Evolutionary conservation across 2,329 filamentous ascomycete species (phyloP), one percentile per base, ranked within the genome.

Genomic region (Eurotiales sp.): DNA sequence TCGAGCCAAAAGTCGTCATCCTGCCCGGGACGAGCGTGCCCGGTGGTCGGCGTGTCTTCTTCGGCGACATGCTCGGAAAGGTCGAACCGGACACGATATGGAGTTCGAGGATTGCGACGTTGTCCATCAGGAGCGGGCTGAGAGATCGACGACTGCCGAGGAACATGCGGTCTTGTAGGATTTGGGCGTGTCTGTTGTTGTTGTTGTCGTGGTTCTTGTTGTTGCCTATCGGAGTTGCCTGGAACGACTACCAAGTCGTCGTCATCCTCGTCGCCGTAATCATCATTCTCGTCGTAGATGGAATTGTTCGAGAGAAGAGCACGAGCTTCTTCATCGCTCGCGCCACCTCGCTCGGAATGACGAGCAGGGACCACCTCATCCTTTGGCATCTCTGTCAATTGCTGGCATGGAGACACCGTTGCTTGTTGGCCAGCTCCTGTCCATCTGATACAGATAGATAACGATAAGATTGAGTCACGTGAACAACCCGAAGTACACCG

Each of bases 71-170:
- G 62, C 19, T 67, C 55, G 52, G 62, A 59, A 19, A 44, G 65
- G 61, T 85, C 82, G 69, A 90, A 90, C 56, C 84, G 84, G 30
- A 90, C 87, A 29, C 85, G 78, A 65, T 85, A 83, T 7, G 81
- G 79, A 2, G 83, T 87, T 51, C 84, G 69, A 15, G 85, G 80
- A 30, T 81, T 78, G 54, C 69, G 68, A 23, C 63, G 66, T 21
- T 71, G 67, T 50, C 72, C 72, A 53, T 71, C 65, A 10, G 63
- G 60, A n/a, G 63, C 55, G 23, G 67, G 65, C 15, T 65, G 64
- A n/a, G 67, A 68, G 46, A 75, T 66, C 8, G 73, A 70, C 27
- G 73, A 72, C 46, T 72, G 72, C 44, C 64, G 65, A 55, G 66
- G 62, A 55, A 54, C 34, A 53, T 60, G 46, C 17, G 39, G 47